Conservation (phyloP, 2,329 filamentous ascomycete species). For the Hypomyces rosellus region DNA sequence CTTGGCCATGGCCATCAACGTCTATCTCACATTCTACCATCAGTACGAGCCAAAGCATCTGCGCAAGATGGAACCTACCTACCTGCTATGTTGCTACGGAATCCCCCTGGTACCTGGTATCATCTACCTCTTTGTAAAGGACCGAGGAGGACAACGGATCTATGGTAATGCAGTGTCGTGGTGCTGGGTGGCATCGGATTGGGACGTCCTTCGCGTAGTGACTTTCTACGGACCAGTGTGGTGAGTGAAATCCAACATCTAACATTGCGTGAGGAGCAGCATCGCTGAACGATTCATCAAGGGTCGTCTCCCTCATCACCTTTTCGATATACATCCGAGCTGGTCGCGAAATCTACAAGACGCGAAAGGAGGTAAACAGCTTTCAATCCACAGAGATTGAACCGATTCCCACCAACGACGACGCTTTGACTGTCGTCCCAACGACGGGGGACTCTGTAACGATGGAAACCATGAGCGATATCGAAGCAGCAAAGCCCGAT, state of each 20-base stretch:
- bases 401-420: constrained; percentile 32
- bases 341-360: constrained; percentile 55
- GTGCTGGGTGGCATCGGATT: constrained; percentile 65
- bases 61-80: constrained; percentile 59
- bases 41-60: constrained; percentile 59
- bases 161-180: constrained; percentile 70
- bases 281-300: neutral
- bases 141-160: constrained; percentile 42
- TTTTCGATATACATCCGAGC: constrained; percentile 36
- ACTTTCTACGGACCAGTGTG: constrained; percentile 65
- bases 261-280: neutral
- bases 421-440: constrained; percentile 35
- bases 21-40: constrained; percentile 69
- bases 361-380: constrained; percentile 49
- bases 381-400: constrained; percentile 33
- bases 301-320: constrained; percentile 14
- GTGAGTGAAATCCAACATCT: constrained; percentile 10
- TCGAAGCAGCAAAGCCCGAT: neutral
- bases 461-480: constrained; percentile 2
- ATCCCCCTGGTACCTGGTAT: constrained; percentile 60
- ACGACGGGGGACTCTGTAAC: constrained; percentile 52
- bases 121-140: constrained; percentile 54
- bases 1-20: constrained; percentile 71
- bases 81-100: constrained; percentile 61
- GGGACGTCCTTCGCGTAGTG: constrained; percentile 61